Percentiles rank a stretch among this genome's conserved stretches.
These are phyloP conservation scores for Cardiosporidium cionae DNA, from an alignment of 169 alveolate genomes.

Conservation along the genomic window DNA sequence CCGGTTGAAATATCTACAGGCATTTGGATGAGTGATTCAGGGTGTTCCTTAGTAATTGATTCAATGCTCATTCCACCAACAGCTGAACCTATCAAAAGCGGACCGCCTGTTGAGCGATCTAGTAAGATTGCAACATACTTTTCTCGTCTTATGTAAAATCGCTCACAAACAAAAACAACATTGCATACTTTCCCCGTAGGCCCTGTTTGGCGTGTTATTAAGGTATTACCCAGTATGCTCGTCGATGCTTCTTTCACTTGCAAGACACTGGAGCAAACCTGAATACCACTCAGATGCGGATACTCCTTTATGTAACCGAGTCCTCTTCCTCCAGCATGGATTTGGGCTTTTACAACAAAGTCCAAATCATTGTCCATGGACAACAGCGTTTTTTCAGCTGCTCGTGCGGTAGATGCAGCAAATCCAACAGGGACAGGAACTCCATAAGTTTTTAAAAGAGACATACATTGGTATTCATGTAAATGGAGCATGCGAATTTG, in stretches of 20 bases:
- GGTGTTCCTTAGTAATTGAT: slow-evolving; percentile 57
- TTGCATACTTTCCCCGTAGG: slow-evolving; percentile 43
- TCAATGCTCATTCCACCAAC: slow-evolving; percentile 78
- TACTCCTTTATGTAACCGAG: slow-evolving; percentile 41
- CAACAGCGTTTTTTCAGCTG: neutral
- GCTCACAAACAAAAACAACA: slow-evolving; percentile 19
- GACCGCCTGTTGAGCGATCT: slow-evolving; percentile 82
- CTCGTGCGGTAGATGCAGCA: neutral
- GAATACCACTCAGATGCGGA: slow-evolving; percentile 52
- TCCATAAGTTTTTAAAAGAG: neutral
- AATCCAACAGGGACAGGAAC: neutral
- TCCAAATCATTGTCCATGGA: neutral
- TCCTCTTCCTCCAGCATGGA: slow-evolving; percentile 55
- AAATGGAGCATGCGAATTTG: slow-evolving; percentile 38
- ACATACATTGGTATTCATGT: slow-evolving; percentile 48
- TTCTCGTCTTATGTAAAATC: slow-evolving; percentile 59
- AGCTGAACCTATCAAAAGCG: slow-evolving; percentile 47
- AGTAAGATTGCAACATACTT: slow-evolving; percentile 81
- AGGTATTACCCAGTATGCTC: slow-evolving; percentile 13
- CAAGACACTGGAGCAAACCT: slow-evolving; percentile 15
- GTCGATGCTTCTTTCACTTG: slow-evolving; percentile 9
- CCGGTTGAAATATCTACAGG: slow-evolving; percentile 55
- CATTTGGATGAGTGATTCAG: slow-evolving; percentile 54
- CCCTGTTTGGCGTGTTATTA: slow-evolving; percentile 53
- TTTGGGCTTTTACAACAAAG: slow-evolving; percentile 35